Percentiles rank a stretch among this genome's conserved stretches.
Conservation (phyloP, 331 rosid species). For the Telfairia occidentalis region DNA sequence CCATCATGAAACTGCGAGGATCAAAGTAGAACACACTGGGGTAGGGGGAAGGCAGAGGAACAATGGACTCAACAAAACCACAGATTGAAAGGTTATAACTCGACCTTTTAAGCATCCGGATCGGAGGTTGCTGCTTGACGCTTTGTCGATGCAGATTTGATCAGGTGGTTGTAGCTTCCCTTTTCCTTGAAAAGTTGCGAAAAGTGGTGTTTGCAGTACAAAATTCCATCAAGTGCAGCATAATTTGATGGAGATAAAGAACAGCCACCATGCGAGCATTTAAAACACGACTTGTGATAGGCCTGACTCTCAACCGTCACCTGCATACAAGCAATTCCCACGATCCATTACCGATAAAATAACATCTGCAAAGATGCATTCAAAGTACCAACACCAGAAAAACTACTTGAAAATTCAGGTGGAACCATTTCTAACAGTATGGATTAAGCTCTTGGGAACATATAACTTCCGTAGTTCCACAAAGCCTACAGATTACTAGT, state of each 20-base stretch:
- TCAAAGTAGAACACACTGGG: conserved; percentile 6
- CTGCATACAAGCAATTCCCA: conserved; percentile 17
- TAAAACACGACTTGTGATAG: conserved; percentile 91
- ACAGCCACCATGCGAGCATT: conserved; percentile 97
- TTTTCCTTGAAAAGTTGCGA: conserved; percentile 96
- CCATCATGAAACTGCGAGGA: neutral
- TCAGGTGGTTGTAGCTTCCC: conserved; percentile 87
- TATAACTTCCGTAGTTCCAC: neutral
- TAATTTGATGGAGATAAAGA: conserved; percentile 86
- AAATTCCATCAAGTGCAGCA: conserved; percentile 88
- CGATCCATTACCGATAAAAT: neutral
- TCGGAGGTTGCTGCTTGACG: conserved; percentile 48
- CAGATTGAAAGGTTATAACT: neutral
- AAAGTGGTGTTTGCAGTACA: conserved; percentile 98
- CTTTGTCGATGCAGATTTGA: conserved; percentile 76
- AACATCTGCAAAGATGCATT: neutral
- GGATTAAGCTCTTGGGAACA: neutral
- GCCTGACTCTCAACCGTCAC: conserved; percentile 89
- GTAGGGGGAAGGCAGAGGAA: neutral
- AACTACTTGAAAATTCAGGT: neutral
- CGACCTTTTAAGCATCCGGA: conserved; percentile 51
- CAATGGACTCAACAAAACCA: neutral
- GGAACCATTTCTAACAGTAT: neutral
- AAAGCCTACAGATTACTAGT: conserved; percentile 1
- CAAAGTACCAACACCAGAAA: neutral